Base-by-base conservation (phyloP, 768 basidiomycete genomes). In the Lactarius psammicola region DNA sequence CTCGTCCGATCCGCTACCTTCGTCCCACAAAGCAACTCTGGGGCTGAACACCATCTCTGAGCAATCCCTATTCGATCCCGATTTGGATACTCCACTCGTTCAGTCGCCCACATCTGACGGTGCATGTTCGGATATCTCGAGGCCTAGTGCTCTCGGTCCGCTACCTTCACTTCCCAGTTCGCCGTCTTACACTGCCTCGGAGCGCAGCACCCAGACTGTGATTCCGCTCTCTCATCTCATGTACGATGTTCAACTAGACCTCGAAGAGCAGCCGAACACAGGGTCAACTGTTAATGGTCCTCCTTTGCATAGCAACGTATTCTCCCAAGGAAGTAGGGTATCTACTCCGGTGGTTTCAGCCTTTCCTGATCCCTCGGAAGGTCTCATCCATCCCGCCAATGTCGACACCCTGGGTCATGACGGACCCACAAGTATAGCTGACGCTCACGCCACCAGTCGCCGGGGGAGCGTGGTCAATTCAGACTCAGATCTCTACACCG, bases 401-500 rank as follows among this genome's bases (percentile, higher is more conserved):
- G 36, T 33, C 2, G 56, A 7, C 42, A n/a, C 31, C 33, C 9
- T 4, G 11, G 58, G 20, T 26, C 62, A 57, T 36, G 56, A 49
- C 20, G 44, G 23, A 26, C 49, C 17, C 3, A 26, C 49, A 26
- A n/a, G n/a, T n/a, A 7, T 51, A 26, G 23, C 49, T 26, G 49
- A 17, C 49, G 13, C 26, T 26, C 3, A 9, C 20, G 26, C 17
- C n/a, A 1, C 6, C 38, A 53, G 33, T 42, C 46, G 15, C 23
- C 23, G 4, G 15, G 28, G 20, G 56, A 17, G 28, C 28, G 4
- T 51, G 10, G 13, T 31, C 20, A 3, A 10, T 20, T 57, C 30
- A 17, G n/a, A 31, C 20, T 66, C 65, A 15, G 65, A 62, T 58
- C 60, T 66, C 23, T 58, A 58, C 26, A 62, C 56, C 23, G 20